Evolutionary conservation across 257 asterid species (phyloP).

Genomic region (Eustoma russellianum): DNA sequence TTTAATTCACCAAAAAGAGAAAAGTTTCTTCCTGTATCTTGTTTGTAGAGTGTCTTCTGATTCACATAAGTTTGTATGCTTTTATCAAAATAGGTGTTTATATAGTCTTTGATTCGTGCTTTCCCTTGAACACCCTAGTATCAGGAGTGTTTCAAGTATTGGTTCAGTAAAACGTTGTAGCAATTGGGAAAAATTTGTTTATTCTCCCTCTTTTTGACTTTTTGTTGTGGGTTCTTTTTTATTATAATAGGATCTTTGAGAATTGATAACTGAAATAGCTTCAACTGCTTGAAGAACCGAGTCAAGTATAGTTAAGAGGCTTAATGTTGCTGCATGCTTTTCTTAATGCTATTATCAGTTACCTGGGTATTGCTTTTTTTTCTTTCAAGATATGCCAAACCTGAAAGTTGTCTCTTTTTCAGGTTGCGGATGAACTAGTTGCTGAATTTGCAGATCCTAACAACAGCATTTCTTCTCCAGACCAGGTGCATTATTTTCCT

Average conservation of each 20-base stretch:
- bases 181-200: too few relatives aligned
- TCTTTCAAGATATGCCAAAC: slow-evolving; percentile 1
- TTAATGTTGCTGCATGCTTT: not conserved
- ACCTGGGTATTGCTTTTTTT: not conserved
- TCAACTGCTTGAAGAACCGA: not conserved
- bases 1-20: too few relatives aligned
- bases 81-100: too few relatives aligned
- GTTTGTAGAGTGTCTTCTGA: too few relatives aligned
- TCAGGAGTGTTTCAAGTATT: too few relatives aligned
- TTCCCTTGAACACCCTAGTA: too few relatives aligned
- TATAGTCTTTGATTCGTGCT: not conserved
- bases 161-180: too few relatives aligned
- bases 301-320: not conserved
- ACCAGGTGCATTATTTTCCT: slow-evolving; percentile 47
- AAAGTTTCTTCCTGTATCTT: too few relatives aligned
- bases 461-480: slow-evolving; percentile 55
- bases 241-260: too few relatives aligned
- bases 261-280: not conserved
- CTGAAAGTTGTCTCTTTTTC: slow-evolving; percentile 14
- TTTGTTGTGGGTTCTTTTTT: too few relatives aligned
- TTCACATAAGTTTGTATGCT: too few relatives aligned
- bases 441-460: slow-evolving; percentile 84
- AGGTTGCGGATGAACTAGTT: slow-evolving; percentile 99
- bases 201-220: too few relatives aligned
- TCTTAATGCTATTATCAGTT: not conserved